Conservation (phyloP, 164 flowering plant species). For the Paratinospora sagittata region DNA sequence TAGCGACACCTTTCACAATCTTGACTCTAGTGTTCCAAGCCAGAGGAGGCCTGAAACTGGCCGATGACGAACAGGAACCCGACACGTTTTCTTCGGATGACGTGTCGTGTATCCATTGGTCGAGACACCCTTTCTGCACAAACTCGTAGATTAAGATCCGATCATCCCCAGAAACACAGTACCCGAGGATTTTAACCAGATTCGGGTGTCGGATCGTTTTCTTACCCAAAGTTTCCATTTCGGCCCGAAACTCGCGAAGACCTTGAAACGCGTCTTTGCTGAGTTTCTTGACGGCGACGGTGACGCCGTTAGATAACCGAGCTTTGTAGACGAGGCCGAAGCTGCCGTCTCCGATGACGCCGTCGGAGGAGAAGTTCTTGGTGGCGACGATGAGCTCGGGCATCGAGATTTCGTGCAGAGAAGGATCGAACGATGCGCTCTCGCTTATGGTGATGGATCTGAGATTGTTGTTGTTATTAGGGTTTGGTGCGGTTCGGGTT, state of each 20-base stretch:
- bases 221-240: constrained; percentile 74
- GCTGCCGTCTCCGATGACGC: constrained; percentile 80
- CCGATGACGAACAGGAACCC: neutral
- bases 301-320: constrained; percentile 34
- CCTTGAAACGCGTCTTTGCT: constrained; percentile 74
- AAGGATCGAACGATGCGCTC: constrained; percentile 58
- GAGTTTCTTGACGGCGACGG: constrained; percentile 77
- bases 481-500: constrained; percentile 11
- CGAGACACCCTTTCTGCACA: constrained; percentile 60
- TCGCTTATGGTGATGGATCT: constrained; percentile 30
- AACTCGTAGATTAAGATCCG: constrained; percentile 72
- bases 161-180: constrained; percentile 53
- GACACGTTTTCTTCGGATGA: constrained; percentile 6
- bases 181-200: constrained; percentile 64
- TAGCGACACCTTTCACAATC: constrained; percentile 59
- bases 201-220: constrained; percentile 42
- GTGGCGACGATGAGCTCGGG: constrained; percentile 57
- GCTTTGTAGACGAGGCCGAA: constrained; percentile 82
- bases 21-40: constrained; percentile 48
- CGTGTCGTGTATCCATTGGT: constrained; percentile 64
- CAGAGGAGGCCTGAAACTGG: constrained; percentile 9
- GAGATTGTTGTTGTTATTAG: neutral
- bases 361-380: constrained; percentile 44
- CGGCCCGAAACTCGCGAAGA: constrained; percentile 76
- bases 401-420: constrained; percentile 52